Conservation (phyloP, 202 grass and related monocot species). For the Setaria italica region DNA sequence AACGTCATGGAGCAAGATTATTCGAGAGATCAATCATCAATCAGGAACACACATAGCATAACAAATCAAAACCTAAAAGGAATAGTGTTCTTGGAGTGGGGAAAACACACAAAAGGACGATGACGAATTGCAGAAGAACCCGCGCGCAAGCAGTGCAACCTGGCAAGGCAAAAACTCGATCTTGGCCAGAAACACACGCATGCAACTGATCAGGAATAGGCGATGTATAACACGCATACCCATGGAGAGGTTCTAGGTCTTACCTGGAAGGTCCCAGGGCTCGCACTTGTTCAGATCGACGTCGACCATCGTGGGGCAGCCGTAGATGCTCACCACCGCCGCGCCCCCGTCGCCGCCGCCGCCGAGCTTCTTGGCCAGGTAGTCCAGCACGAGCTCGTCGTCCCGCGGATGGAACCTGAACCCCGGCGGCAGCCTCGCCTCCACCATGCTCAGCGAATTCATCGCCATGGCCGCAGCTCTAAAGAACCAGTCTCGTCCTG, state of each 20-base stretch:
- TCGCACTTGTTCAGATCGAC: slow-evolving; percentile 91
- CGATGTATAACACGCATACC: background rate
- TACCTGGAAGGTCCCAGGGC: slow-evolving; percentile 92
- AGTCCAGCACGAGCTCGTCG: slow-evolving; percentile 87
- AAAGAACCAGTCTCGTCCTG: background rate
- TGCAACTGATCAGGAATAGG: background rate
- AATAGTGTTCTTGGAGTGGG: background rate
- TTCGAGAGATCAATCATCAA: background rate
- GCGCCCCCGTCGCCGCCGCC: slow-evolving; percentile 7
- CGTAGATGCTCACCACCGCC: slow-evolving; percentile 49
- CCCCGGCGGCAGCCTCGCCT: slow-evolving; percentile 75
- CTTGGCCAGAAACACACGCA: background rate
- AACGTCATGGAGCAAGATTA: background rate
- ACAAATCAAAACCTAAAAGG: background rate
- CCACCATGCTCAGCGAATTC: slow-evolving; percentile 78
- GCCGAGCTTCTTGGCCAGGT: slow-evolving; percentile 60
- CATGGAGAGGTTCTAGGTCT: background rate
- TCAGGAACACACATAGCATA: slow-evolving; percentile 25
- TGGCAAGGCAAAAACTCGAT: background rate
- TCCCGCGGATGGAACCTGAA: slow-evolving; percentile 86
- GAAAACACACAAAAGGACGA: background rate
- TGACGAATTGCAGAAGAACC: background rate
- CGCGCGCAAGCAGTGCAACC: background rate
- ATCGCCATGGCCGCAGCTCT: slow-evolving; percentile 16
- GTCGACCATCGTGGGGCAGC: slow-evolving; percentile 70